Evolutionary conservation across 2,329 filamentous ascomycete genomes (phyloP).

Genomic region (Aspergillus brunneoviolaceus): DNA sequence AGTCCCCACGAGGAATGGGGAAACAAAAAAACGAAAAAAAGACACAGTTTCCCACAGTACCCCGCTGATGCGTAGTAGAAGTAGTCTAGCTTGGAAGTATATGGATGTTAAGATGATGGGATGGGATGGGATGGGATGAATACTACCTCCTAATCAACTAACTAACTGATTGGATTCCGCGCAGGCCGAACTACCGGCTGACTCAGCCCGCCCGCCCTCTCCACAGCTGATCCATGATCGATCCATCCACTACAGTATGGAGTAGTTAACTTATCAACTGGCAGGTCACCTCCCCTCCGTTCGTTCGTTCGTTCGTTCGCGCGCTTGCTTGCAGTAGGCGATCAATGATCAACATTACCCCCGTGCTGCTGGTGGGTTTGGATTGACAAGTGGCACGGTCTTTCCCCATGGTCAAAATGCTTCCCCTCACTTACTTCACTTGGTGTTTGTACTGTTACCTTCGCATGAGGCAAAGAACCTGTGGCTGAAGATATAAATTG

Average conservation of each 20-base stretch:
- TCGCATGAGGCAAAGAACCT: not conserved
- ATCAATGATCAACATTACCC: constrained; percentile 8
- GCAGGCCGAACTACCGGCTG: not conserved
- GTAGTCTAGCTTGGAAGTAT: not conserved
- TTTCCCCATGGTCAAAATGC: not conserved
- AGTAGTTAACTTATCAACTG: not conserved
- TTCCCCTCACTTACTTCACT: not conserved
- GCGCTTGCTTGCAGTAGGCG: not conserved
- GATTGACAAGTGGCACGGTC: constrained; percentile 5
- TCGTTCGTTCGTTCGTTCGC: not conserved
- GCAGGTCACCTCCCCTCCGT: not conserved
- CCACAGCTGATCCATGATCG: not conserved
- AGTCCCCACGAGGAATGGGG: not conserved
- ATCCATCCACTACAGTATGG: not conserved
- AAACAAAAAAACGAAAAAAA: not conserved
- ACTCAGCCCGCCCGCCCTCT: not conserved
- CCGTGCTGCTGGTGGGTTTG: constrained; percentile 2
- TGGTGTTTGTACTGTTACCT: not conserved
- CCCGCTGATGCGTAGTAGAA: not conserved
- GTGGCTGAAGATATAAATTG: not conserved
- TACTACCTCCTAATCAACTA: too few relatives aligned
- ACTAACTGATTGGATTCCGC: not conserved
- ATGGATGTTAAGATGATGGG: not conserved
- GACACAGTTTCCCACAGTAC: not conserved
- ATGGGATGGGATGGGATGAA: not conserved